Base-by-base conservation (phyloP, 495 filamentous ascomycete genomes). In the Penicillium diatomitis region DNA sequence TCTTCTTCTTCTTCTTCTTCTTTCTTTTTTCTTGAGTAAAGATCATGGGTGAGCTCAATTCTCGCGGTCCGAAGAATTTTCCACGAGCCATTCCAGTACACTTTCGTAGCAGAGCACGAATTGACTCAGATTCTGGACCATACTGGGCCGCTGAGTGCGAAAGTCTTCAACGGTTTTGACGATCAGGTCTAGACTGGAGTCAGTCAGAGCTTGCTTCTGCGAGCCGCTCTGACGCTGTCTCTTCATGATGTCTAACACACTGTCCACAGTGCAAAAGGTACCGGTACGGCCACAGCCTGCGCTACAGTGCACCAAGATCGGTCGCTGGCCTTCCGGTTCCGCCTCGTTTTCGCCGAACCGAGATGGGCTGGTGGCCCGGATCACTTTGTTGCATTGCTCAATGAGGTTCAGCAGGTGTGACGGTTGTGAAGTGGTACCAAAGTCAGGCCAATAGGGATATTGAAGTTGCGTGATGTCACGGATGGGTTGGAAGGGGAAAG, bases 81-180 rank as follows among this genome's bases (percentile, higher is more conserved):
- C 69, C 38, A 73, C 69, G 11, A 90, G 67, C 92, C 92, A 98
- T 66, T 97, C 92, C 38, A 95, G 69, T 6, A 96, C 78, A 30
- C 86, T 94, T 68, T 98, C 92, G 63, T 98, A 98, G 61, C 92
- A 98, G 36, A 98, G 78, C 47, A 96, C 91, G 67, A 84, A 98
- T 66, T 98, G 92, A 52, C 88, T 79, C 52, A 98, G 70, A 55
- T 86, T 95, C 68, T 98, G 92, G 46, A 98, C 91, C 92, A 97
- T 97, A 68, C 89, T 95, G 5, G 96, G 67, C 48, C 92, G 72
- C 67, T 98, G 94, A 6, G 73, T 74, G 32, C 92, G 75, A 60
- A 98, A 94, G 59, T 96, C 88, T 53, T 88, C 83, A 4, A 98
- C 91, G 0, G 88, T 90, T 60, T 81, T 83, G 47, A 83, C 81